Evolutionary conservation across 306 rosid species (phyloP), one percentile per base, ranked within the genome.

Genomic region (Vachellia collinsii): DNA sequence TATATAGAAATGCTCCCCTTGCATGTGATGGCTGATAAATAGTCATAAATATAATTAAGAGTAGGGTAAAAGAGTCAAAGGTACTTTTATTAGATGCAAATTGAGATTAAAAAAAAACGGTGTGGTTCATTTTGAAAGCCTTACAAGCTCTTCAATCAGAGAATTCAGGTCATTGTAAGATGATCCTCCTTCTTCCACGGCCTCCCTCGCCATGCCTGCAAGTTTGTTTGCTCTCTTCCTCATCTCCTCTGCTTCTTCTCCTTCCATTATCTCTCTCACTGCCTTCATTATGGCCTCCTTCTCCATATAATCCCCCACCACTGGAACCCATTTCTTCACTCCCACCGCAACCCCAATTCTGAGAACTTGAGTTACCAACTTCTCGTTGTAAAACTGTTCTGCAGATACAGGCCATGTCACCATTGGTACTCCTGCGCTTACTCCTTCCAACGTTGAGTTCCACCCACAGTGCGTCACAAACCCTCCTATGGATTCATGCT

Each of bases 391-490:
- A 62, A 87, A 87, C 13, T 87, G 90, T 12, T 87, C 90, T 0
- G 77, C 88, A 53, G 29, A 42, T 59, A 81, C 48, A 2, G 90
- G 90, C 88, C 90, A 87, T 0, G 90, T 81, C 72, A 84, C 88
- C 80, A 84, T 78, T 0, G 88, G 80, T 5, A 81, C 8, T 74
- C 88, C 90, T 0, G 76, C 90, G 54, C 72, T 48, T 14, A 84
- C 76, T 7, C 80, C 90, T 76, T 87, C 90, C 8, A 84, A 13
- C 0, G 70, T 58, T 4, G 90, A 87, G 36, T 87, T 87, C 86
- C 90, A 87, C 11, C 90, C 90, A 67, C 90, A 87, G 38, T 87
- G 90, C 5, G 84, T 84, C 82, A 87, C 90, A 76, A 87, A 87
- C 17, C 82, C 90, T 10, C 90, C 90, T 11, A 76, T 42, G 0